Evolutionary conservation across 257 asterid genomes (phyloP).

Genomic region (Ballota nigra): DNA sequence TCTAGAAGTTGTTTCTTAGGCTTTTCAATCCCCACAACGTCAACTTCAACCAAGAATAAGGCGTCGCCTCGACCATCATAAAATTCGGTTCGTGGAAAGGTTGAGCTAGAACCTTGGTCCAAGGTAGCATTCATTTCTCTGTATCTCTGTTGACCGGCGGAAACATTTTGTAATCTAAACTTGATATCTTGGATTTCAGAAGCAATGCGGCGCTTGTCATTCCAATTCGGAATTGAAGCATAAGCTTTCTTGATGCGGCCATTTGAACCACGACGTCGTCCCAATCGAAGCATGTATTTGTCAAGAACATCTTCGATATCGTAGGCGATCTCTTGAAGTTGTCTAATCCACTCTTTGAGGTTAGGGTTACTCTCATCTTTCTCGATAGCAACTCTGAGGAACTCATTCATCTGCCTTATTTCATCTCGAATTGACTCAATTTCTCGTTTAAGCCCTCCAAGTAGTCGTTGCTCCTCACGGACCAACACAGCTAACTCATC

Average conservation of each 20-base stretch:
- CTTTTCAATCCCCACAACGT: conserved; percentile 37
- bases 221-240: neutral
- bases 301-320: neutral
- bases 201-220: neutral
- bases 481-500: neutral
- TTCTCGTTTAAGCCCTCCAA: neutral
- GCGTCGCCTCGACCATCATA: conserved; percentile 32
- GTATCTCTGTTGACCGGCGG: conserved; percentile 15
- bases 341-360: neutral
- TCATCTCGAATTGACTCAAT: neutral
- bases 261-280: neutral
- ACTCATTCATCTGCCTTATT: neutral
- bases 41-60: conserved; percentile 23
- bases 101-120: neutral
- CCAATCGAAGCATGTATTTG: neutral
- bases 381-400: neutral
- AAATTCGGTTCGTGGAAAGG: neutral
- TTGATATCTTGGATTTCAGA: conserved; percentile 20
- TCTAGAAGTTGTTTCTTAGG: conserved; percentile 29
- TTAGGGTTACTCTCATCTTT: neutral
- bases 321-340: neutral
- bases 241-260: neutral
- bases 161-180: conserved; percentile 12
- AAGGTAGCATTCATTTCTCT: neutral
- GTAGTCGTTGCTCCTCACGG: neutral